A percentile compares a stretch with the other conserved stretches of the same genome.
Conservation (phyloP, 2,329 filamentous ascomycete species). For the Hawksworthiomyces lignivorus region DNA sequence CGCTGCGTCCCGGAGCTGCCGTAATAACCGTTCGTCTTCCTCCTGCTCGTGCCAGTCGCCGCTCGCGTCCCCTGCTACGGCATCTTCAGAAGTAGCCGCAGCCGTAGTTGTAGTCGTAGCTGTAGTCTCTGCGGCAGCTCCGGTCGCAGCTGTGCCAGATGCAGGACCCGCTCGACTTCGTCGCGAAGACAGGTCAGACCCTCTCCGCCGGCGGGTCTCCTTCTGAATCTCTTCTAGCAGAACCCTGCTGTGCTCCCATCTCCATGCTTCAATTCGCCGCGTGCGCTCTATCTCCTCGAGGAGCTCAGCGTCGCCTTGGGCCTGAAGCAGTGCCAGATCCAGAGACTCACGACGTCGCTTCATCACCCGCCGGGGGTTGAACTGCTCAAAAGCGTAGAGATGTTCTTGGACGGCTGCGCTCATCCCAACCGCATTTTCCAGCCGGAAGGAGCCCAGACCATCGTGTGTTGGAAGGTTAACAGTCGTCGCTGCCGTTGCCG, state of each 20-base stretch:
- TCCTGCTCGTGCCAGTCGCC: constrained; percentile 46
- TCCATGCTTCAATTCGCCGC: constrained; percentile 83
- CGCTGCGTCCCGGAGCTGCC: not conserved
- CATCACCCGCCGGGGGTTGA: constrained; percentile 60
- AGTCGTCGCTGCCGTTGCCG: not conserved
- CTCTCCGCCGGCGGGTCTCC: constrained; percentile 65
- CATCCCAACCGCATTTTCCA: constrained; percentile 46
- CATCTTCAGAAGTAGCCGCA: too few species aligned
- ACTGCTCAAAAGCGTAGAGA: constrained; percentile 80
- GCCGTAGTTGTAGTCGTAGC: not conserved
- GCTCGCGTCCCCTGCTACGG: constrained; percentile 2
- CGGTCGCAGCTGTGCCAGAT: not conserved
- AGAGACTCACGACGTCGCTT: constrained; percentile 46
- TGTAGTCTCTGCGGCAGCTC: not conserved
- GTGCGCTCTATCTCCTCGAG: constrained; percentile 65
- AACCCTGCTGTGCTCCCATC: constrained; percentile 79
- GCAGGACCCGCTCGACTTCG: not conserved
- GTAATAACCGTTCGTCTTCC: constrained; percentile 22
- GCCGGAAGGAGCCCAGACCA: constrained; percentile 76
- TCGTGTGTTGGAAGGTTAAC: constrained; percentile 74
- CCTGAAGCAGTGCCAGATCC: constrained; percentile 41
- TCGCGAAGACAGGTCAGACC: constrained; percentile 45
- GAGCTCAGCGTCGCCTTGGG: constrained; percentile 45
- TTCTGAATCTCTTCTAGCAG: constrained; percentile 83
- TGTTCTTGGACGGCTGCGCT: constrained; percentile 65